Base-by-base conservation (phyloP, 768 basidiomycete species). In the Polyporus arcularius region DNA sequence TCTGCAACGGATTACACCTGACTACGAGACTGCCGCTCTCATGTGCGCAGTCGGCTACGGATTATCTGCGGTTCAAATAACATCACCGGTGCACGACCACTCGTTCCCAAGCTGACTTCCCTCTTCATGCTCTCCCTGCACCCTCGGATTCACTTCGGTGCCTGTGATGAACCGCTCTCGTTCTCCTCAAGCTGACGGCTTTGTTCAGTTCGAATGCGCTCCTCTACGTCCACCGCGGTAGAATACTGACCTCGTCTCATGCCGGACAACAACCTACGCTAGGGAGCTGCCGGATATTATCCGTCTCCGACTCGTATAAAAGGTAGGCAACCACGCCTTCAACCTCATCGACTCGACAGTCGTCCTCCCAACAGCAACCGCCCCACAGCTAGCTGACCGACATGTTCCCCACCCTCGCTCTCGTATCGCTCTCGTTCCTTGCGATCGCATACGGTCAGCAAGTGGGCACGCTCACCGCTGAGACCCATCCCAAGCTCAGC, bases 361-460 rank as follows among this genome's bases (percentile, higher is more conserved):
- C 61, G 61, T 55, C 57, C 54, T 59, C 42, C 21, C 48, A 28
- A 56, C 35, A 38, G 16, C 51, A 48, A 55, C 57, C 50, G 46
- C 55, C 9, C 31, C 6, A 7, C 54, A 46, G 35, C 54, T 38
- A 6, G 47, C 57, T 51, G 43, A 47, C 55, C 65, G 59, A 55
- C 56, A 75, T 75, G 72, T 73, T 74, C 65, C 67, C 58, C 58
- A 28, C 68, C 21, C 57, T 63, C 26, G 70, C 73, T 47, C 72
- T 75, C 64, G 45, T 68, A 56, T 41, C 69, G 39, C 67, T 72
- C 65, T 57, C 71, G 42, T 65, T 71, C 59, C 59, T 72, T 61
- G 71, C 82, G 52, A 74, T 78, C 57, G 81, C 70, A n/a, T 74
- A 70, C 60, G 83, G 73, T 63, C 83, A 85, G 67, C 82, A 83